phyloP scores from a whole-genome alignment of 2,329 filamentous ascomycete species.

The Diaporthe helianthi region DNA sequence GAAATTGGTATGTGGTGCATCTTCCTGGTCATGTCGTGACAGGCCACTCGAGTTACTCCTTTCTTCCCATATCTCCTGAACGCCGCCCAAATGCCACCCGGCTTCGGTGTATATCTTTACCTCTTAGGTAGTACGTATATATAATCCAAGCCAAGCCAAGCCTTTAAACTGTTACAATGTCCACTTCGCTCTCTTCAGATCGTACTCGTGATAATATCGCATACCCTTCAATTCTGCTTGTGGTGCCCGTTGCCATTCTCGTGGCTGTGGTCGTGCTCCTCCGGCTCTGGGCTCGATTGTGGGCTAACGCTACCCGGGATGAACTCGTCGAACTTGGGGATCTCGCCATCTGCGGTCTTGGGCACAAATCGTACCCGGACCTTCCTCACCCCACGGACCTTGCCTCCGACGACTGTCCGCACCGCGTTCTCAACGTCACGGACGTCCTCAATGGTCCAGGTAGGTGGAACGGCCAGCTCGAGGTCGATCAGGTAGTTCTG shows the following conservation, averaged over 20 bases:
- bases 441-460: slow-evolving; percentile 77
- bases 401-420: slow-evolving; percentile 74
- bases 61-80: slow-evolving; percentile 28
- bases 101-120: slow-evolving; percentile 27
- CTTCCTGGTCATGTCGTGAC: slow-evolving; percentile 20
- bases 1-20: slow-evolving; percentile 8
- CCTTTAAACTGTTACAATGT: slow-evolving; percentile 1
- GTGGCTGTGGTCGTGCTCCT: slow-evolving; percentile 56
- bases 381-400: slow-evolving; percentile 83
- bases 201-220: neutral
- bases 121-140: slow-evolving; percentile 13
- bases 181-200: neutral
- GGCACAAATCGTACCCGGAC: slow-evolving; percentile 85
- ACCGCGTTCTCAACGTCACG: slow-evolving; percentile 76
- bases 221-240: slow-evolving; percentile 19
- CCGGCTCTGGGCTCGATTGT: slow-evolving; percentile 65
- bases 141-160: slow-evolving; percentile 17
- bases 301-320: slow-evolving; percentile 69
- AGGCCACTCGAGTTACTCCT: slow-evolving; percentile 17
- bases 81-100: slow-evolving; percentile 33
- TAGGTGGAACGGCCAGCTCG: slow-evolving; percentile 79
- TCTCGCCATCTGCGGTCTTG: slow-evolving; percentile 62
- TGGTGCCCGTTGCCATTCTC: slow-evolving; percentile 44
- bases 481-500: slow-evolving; percentile 96
- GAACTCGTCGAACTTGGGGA: slow-evolving; percentile 77